phyloP scores from a whole-genome alignment of 371 early-diverging fungal species.

The Mucor circinelloides region DNA sequence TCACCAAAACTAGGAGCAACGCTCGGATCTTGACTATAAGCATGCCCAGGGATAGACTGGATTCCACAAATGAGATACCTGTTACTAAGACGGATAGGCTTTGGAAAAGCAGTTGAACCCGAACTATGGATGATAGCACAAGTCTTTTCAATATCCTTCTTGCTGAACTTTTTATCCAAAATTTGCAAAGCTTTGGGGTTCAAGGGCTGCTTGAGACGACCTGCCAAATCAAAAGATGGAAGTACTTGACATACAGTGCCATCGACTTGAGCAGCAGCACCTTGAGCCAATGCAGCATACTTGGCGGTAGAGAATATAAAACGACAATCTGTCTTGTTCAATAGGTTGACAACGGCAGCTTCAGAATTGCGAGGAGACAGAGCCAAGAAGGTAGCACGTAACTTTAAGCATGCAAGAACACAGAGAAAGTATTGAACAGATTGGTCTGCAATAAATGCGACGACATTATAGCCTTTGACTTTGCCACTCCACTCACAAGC shows the following conservation, averaged over 20 bases:
- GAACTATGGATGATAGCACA: conserved; percentile 26
- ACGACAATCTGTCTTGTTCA: conserved; percentile 27
- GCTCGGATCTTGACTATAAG: not conserved
- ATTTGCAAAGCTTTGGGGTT: not conserved
- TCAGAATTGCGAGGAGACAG: conserved; percentile 40
- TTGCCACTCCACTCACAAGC: conserved; percentile 26
- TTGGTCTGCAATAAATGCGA: conserved; percentile 32
- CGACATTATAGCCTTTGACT: not conserved
- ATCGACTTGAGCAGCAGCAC: not conserved
- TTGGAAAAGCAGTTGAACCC: conserved; percentile 24
- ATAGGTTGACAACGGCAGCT: conserved; percentile 25
- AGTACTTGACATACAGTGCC: not conserved
- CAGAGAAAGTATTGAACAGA: conserved; percentile 17
- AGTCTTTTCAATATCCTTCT: conserved; percentile 12
- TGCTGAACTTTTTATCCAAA: conserved; percentile 3
- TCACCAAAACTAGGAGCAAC: conserved; percentile 5
- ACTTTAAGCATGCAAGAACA: conserved; percentile 28
- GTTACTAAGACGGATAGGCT: conserved; percentile 25
- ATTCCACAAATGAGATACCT: conserved; percentile 9
- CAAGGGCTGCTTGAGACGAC: conserved; percentile 11
- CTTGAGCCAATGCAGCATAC: conserved; percentile 16
- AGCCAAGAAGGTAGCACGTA: conserved; percentile 18
- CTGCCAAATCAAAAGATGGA: conserved; percentile 9
- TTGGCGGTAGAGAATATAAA: conserved; percentile 17
- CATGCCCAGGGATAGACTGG: not conserved